phyloP scores from a whole-genome alignment of 2,329 filamentous ascomycete species.

The Fusarium virguliforme region DNA sequence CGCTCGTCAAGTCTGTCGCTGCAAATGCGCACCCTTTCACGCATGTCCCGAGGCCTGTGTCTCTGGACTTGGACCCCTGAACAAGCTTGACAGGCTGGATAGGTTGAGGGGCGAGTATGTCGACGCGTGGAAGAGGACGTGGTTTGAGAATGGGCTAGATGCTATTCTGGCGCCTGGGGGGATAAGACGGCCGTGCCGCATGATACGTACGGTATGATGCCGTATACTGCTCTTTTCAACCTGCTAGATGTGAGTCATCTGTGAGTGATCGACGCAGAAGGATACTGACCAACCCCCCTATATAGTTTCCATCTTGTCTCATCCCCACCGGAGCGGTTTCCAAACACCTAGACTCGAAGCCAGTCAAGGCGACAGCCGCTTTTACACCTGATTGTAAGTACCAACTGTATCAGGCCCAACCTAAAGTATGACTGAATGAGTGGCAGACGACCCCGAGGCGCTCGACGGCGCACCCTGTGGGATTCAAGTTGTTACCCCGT shows the following conservation, averaged over 20 bases:
- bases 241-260: neutral
- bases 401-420: too few species aligned
- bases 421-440: neutral
- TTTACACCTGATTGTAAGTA: constrained; percentile 12
- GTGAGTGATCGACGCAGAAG: neutral
- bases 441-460: neutral
- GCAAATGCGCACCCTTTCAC: constrained; percentile 5
- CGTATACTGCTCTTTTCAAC: neutral
- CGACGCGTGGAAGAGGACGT: neutral
- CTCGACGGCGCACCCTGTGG: constrained; percentile 11
- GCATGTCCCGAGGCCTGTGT: neutral
- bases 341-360: neutral
- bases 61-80: neutral
- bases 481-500: neutral
- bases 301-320: constrained; percentile 7
- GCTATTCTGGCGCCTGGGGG: neutral
- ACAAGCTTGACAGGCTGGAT: neutral
- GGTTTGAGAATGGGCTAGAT: constrained; percentile 6
- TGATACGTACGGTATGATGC: constrained; percentile 6
- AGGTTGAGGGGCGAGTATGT: neutral
- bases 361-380: neutral
- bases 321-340: constrained; percentile 2
- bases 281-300: neutral
- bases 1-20: neutral
- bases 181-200: constrained; percentile 12